Evolutionary conservation across 768 basidiomycete genomes (phyloP), one percentile per base, ranked within the genome.

Genomic region (Gymnopilus dilepis): DNA sequence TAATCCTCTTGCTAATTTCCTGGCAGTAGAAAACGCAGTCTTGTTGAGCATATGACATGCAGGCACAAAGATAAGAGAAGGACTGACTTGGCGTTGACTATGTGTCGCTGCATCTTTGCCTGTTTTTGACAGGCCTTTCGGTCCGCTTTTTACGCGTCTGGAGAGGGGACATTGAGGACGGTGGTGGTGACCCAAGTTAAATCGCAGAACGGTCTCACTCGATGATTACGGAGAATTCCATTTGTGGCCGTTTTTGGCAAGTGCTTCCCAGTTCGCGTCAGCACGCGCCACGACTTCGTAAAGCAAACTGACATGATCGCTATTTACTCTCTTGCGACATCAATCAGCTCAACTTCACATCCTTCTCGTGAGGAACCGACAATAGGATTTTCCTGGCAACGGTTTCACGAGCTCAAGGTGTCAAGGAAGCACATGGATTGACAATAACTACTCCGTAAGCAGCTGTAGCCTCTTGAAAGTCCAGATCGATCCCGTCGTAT

Each of bases 401-500:
- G n/a, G n/a, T n/a, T n/a, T n/a, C n/a, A n/a, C n/a, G n/a, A n/a
- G n/a, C n/a, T 9, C 34, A 37, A 37, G 34, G 3, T 9, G 34
- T 2, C 34, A 3, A 15, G 34, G 34, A 9, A n/a, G n/a, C n/a
- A n/a, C n/a, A n/a, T n/a, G 11, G 13, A 45, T 51, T 0, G n/a
- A 30, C 19, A 19, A 43, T 24, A 21, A 38, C 12, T 55, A 45
- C 34, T 55, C 55, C 19, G 55, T 41, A n/a, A 51, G 11, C 13
- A 28, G 40, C 31, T 34, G 69, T 15, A 64, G 68, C n/a, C n/a
- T n/a, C 33, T 72, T 71, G 59, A 75, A 77, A 4, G 73, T 66
- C 71, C 75, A 74, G 51, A 65, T 68, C 6, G 59, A 43, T 13
- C 76, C 74, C 41, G 65, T 71, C 11, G 75, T 78, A 58, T 75